Evolutionary conservation across 1,139 yeast species (phyloP).

Genomic region (Pichia sp.): DNA sequence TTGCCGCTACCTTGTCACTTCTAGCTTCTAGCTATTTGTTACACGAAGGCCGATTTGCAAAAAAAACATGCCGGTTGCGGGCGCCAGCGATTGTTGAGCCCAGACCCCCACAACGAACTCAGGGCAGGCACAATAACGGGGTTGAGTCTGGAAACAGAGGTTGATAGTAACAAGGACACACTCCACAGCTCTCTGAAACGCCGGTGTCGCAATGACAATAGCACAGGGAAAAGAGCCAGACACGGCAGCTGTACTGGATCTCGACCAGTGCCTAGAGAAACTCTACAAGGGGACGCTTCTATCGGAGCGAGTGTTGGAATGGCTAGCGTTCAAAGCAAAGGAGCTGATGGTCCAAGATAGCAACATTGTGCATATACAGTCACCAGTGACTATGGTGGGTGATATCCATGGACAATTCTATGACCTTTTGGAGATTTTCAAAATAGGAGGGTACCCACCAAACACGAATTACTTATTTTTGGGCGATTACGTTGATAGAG

Average conservation of each 20-base stretch:
- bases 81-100: no score
- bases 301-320: conserved; percentile 62
- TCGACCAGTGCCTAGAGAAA: conserved; percentile 61
- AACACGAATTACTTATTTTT: conserved; percentile 85
- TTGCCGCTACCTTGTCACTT: no score
- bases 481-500: conserved; percentile 91
- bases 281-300: conserved; percentile 56
- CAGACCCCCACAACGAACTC: no score
- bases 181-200: no score
- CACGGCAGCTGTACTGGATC: conserved; percentile 30
- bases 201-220: no score
- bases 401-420: conserved; percentile 98
- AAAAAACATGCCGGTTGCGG: no score
- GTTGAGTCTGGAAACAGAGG: no score
- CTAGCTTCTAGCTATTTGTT: no score
- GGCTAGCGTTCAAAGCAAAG: conserved; percentile 61
- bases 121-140: no score
- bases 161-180: neutral
- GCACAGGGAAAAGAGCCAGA: neutral
- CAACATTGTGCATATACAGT: conserved; percentile 73
- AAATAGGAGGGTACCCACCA: conserved; percentile 91
- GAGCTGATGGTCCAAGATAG: conserved; percentile 72
- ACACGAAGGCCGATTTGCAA: no score
- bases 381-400: conserved; percentile 97
- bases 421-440: conserved; percentile 84